Conservation (phyloP, 1,284 basidiomycete genomes). For the Moesziomyces aphidis region DNA sequence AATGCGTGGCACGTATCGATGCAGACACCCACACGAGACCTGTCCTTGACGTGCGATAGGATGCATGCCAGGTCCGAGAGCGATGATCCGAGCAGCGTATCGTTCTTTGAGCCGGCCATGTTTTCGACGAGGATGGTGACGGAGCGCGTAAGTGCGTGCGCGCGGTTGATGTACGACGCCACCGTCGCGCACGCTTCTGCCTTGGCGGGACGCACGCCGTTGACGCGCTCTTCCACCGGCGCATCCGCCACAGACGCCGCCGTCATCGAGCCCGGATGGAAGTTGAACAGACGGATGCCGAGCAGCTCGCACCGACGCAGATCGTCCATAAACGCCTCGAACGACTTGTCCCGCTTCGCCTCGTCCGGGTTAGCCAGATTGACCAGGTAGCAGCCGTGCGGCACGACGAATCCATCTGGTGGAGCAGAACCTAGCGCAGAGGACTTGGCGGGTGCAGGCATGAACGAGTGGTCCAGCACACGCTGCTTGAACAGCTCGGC, state of each 20-base stretch:
- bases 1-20: slow-evolving; percentile 90
- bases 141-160: slow-evolving; percentile 76
- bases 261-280: slow-evolving; percentile 74
- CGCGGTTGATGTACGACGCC: slow-evolving; percentile 80
- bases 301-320: slow-evolving; percentile 82
- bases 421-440: not conserved
- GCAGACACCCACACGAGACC: slow-evolving; percentile 81
- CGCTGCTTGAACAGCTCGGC: slow-evolving; percentile 66
- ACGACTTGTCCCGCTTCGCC: slow-evolving; percentile 80
- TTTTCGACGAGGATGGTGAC: slow-evolving; percentile 84
- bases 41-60: slow-evolving; percentile 78
- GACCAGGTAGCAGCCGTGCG: slow-evolving; percentile 86
- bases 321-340: slow-evolving; percentile 84
- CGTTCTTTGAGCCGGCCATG: slow-evolving; percentile 76
- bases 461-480: slow-evolving; percentile 16
- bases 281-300: slow-evolving; percentile 82
- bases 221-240: slow-evolving; percentile 71
- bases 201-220: slow-evolving; percentile 70
- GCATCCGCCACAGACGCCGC: slow-evolving; percentile 15
- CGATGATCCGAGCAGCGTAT: slow-evolving; percentile 80
- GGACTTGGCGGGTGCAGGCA: not conserved
- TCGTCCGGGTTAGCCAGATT: slow-evolving; percentile 87
- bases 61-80: slow-evolving; percentile 79
- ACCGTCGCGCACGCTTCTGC: slow-evolving; percentile 77
- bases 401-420: slow-evolving; percentile 72